Base-by-base conservation (phyloP, 78 protist genomes). In the Dictyostelium citrinum region DNA sequence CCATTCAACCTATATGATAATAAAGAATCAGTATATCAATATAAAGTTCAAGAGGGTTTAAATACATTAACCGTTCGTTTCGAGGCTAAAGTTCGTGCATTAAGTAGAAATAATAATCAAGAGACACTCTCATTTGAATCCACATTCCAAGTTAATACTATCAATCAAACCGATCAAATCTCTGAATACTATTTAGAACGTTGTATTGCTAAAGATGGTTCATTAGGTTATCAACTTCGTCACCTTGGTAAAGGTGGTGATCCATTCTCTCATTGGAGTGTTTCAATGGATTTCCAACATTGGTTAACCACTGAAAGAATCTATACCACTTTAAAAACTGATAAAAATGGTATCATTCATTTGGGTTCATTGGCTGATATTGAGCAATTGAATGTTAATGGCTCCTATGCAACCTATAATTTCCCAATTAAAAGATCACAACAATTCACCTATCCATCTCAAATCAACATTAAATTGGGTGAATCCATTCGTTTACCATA, bases 221-320 rank as follows among this genome's bases (percentile, higher is more conserved):
- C 64, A 55, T 55, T 55, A 20, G 95, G 90, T 16, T 90, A 60
- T 35, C 39, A 60, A 46, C 33, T 90, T 20, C 7, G 72, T 61
- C 64, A 45, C 17, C 16, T 81, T 4, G 95, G 95, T n/a, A 90
- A 83, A 37, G 84, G 88, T 77, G 90, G 95, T 77, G 95, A 90
- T 46, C 81, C 78, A 14, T 12, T 81, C 27, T 12, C 90, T 1
- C 46, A 64, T 33, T 24, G 9, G 0, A 10, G 4, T 8, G 17
- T 83, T 4, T 33, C 75, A 22, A 10, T 90, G 10, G 41, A 29
- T 10, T 33, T 90, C n/a, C 17, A 29, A 9, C 86, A 77, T 27
- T 41, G 74, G 41, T 16, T 75, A 8, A 31, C 58, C 8, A 11
- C 31, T 2, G 79, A 90, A 37, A 64, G 39, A 14, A 22, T 81